Percentiles rank a stretch among this genome's conserved stretches.
These are phyloP conservation scores for Penstemon davidsonii DNA, from an alignment of 257 asterid species.

Conservation along the genomic window DNA sequence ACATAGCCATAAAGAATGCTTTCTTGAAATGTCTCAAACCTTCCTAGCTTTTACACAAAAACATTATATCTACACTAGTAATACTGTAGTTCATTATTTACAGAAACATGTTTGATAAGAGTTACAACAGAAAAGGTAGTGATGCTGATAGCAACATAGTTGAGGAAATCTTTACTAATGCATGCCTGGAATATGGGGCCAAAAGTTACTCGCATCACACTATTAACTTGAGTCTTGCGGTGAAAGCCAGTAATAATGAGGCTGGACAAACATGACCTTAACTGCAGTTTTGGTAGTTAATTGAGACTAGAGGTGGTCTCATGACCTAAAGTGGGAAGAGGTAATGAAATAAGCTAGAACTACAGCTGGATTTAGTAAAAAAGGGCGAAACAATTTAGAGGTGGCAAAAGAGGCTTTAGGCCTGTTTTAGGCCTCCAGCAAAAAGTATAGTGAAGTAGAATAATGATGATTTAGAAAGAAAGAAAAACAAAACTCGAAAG, in stretches of 20 bases:
- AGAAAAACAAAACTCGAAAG: neutral
- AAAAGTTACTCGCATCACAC: neutral
- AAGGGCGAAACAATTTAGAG: neutral
- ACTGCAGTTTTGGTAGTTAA: neutral
- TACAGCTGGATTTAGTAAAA: neutral
- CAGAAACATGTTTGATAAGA: neutral
- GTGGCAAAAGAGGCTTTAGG: neutral
- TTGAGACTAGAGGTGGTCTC: neutral
- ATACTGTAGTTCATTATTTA: neutral
- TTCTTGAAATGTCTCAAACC: slow-evolving; percentile 18
- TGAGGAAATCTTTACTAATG: neutral
- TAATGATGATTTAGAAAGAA: neutral
- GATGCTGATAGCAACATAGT: neutral
- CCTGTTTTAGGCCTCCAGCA: slow-evolving; percentile 2
- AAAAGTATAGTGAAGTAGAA: neutral
- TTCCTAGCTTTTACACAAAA: neutral
- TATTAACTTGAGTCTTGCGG: neutral
- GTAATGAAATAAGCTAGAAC: neutral
- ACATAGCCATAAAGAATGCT: neutral
- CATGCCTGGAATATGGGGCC: neutral
- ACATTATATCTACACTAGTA: neutral
- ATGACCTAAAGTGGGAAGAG: neutral
- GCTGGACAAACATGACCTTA: neutral
- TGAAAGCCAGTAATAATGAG: neutral
- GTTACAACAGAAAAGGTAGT: neutral